Conservation (phyloP, 116 monocot species). For the Trichopus zeylanicus region DNA sequence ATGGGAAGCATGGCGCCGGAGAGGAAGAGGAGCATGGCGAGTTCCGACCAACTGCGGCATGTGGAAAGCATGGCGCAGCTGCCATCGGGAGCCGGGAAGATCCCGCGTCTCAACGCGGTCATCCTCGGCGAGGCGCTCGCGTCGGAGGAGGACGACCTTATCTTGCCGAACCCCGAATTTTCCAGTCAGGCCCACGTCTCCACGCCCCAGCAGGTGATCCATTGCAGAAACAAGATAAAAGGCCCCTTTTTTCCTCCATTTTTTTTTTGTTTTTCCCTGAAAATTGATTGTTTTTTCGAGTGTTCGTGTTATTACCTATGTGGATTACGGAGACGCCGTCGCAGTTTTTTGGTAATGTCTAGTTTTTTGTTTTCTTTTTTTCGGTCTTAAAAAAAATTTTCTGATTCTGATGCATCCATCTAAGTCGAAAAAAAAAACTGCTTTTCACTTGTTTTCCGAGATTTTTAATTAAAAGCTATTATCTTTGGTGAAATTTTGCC, state of each 20-base stretch:
- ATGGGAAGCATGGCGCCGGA: conserved; percentile 3
- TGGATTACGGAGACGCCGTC: too few species aligned
- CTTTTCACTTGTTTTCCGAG: too few species aligned
- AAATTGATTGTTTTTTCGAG: too few species aligned
- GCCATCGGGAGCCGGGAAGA: conserved; percentile 76
- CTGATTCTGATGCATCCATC: too few species aligned
- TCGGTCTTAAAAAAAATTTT: too few species aligned
- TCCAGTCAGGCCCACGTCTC: conserved; percentile 64
- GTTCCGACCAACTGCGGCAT: conserved; percentile 58
- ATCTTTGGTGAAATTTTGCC: too few species aligned
- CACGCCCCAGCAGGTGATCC: conserved; percentile 64
- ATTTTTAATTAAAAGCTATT: too few species aligned
- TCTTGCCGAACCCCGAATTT: conserved; percentile 60
- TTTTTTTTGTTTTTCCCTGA: background rate
- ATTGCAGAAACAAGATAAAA: background rate
- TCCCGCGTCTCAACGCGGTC: conserved; percentile 74
- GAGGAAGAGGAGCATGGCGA: conserved; percentile 10
- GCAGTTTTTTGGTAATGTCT: too few species aligned
- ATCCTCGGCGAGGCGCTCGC: conserved; percentile 75
- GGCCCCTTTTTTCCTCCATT: background rate
- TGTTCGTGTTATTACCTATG: too few species aligned
- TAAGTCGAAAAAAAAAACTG: too few species aligned
- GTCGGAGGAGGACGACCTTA: conserved; percentile 73
- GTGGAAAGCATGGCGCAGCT: conserved; percentile 62
- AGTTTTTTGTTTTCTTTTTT: too few species aligned